These are phyloP conservation scores for Berkeleyomyces basicola DNA, from an alignment of 2,329 filamentous ascomycete genomes.

Conservation along the genomic window DNA sequence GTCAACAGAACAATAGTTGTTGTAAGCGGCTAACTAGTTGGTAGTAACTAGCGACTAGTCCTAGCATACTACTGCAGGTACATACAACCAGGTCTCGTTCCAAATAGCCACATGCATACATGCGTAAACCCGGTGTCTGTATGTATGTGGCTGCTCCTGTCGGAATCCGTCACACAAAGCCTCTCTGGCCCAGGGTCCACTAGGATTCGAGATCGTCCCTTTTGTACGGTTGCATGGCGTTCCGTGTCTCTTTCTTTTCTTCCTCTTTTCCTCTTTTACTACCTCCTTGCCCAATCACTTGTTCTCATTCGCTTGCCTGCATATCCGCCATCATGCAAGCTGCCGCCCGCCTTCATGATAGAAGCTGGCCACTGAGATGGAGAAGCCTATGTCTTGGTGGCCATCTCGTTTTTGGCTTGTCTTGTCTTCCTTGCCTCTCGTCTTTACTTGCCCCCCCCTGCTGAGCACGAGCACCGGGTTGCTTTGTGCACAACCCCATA, in stretches of 20 bases:
- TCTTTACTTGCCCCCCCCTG: background rate
- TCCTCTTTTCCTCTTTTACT: background rate
- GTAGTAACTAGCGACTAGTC: too few relatives aligned
- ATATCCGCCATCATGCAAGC: background rate
- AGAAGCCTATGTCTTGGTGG: background rate
- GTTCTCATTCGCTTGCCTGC: too few relatives aligned
- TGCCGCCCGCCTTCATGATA: background rate
- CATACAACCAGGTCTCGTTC: too few relatives aligned
- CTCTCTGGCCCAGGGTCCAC: background rate
- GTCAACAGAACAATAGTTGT: too few relatives aligned
- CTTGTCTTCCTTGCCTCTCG: background rate
- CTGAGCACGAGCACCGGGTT: background rate
- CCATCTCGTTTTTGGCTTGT: background rate
- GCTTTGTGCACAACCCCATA: background rate
- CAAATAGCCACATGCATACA: background rate
- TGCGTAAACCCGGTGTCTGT: background rate
- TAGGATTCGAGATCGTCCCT: background rate
- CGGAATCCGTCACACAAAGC: background rate
- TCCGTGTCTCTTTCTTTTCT: background rate
- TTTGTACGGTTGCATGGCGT: background rate
- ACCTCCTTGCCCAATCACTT: background rate
- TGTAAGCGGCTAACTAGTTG: too few relatives aligned
- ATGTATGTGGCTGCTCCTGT: too few relatives aligned
- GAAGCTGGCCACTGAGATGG: background rate
- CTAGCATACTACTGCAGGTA: too few relatives aligned